Percentiles rank a stretch among this genome's conserved stretches.
These are phyloP conservation scores for Calonectria montana DNA, from an alignment of 2,329 filamentous ascomycete species.

Conservation along the genomic window DNA sequence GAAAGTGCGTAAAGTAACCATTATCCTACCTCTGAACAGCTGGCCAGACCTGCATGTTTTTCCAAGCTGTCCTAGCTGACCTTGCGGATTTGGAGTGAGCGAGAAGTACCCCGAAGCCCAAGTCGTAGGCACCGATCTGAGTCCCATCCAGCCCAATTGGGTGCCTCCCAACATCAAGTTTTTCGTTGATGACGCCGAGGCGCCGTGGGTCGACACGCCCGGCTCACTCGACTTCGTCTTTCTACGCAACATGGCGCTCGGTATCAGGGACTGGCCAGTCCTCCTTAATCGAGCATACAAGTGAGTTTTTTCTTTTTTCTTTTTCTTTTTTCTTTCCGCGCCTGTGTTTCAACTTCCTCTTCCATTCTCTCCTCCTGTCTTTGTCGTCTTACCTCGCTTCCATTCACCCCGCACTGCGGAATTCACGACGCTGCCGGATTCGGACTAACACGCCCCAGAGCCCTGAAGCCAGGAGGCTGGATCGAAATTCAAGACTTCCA, in stretches of 20 bases:
- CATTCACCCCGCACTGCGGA: background rate
- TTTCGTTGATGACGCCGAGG: slow-evolving; percentile 46
- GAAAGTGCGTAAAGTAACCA: slow-evolving; percentile 43
- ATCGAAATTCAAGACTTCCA: slow-evolving; percentile 53
- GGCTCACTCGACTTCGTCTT: slow-evolving; percentile 43
- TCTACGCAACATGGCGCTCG: slow-evolving; percentile 48
- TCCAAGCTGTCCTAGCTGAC: background rate
- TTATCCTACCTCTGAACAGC: background rate
- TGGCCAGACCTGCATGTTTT: background rate
- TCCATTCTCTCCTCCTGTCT: background rate
- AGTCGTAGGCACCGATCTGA: slow-evolving; percentile 52
- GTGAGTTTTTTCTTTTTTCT: slow-evolving; percentile 10
- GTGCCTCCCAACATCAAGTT: slow-evolving; percentile 52
- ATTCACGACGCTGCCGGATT: background rate
- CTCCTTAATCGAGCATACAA: slow-evolving; percentile 23
- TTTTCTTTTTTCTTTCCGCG: background rate
- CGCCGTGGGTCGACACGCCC: slow-evolving; percentile 37
- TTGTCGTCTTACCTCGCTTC: background rate
- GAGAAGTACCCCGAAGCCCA: slow-evolving; percentile 48
- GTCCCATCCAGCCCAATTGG: slow-evolving; percentile 51
- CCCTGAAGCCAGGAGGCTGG: slow-evolving; percentile 56
- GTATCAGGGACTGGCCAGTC: slow-evolving; percentile 28
- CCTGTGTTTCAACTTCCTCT: background rate
- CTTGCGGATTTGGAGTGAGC: slow-evolving; percentile 35
- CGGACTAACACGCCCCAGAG: slow-evolving; percentile 13